Percentiles rank a stretch among this genome's conserved stretches.
Evolutionary conservation across 1,284 basidiomycete genomes (phyloP).

Genomic region (Ceratobasidium sp.): DNA sequence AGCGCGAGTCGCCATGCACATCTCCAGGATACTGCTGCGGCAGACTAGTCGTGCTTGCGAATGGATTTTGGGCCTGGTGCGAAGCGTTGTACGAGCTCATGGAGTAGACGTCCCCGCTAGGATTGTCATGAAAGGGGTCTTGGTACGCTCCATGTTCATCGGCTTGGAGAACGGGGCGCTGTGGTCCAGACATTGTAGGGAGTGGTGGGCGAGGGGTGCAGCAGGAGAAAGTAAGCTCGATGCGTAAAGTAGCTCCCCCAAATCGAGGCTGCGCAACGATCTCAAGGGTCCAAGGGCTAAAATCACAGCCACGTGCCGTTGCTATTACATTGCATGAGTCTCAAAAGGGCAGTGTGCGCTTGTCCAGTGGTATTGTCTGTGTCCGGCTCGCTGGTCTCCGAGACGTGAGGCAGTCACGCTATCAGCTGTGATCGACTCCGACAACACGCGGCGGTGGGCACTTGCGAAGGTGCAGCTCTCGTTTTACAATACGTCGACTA

Average conservation of each 20-base stretch:
- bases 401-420: too few species aligned
- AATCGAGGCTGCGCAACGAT: conserved; percentile 36
- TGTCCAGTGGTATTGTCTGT: neutral
- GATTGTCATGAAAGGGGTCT: conserved; percentile 33
- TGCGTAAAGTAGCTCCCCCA: conserved; percentile 1
- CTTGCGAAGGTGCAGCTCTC: too few species aligned
- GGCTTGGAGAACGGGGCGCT: conserved; percentile 34
- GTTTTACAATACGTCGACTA: neutral
- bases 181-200: conserved; percentile 14
- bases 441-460: too few species aligned
- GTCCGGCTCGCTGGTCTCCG: neutral
- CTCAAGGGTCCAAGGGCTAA: conserved; percentile 1
- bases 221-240: neutral
- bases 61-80: conserved; percentile 18
- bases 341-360: conserved; percentile 1
- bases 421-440: too few species aligned
- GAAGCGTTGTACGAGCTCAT: conserved; percentile 28
- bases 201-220: neutral
- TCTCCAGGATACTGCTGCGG: conserved; percentile 27
- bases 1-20: conserved; percentile 25
- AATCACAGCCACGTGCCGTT: conserved; percentile 26
- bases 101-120: neutral
- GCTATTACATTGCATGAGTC: neutral
- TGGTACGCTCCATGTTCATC: conserved; percentile 39
- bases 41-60: conserved; percentile 35